These are phyloP conservation scores for Lepiota subincarnata DNA, from an alignment of 768 basidiomycete species.

Conservation along the genomic window DNA sequence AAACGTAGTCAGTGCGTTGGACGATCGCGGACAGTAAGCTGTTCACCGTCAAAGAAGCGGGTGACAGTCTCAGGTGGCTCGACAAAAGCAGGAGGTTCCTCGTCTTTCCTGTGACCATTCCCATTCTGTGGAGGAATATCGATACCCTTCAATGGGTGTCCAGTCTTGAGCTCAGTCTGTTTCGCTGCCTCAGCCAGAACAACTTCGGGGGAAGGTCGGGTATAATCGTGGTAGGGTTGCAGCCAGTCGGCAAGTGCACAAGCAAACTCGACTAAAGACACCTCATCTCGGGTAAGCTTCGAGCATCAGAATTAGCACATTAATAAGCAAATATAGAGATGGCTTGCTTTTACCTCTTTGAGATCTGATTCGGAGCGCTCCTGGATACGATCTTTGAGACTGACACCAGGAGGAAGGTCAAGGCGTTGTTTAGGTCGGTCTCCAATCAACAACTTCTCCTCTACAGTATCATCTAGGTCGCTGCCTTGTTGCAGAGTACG, in stretches of 20 bases:
- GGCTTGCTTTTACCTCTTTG: constrained; percentile 39
- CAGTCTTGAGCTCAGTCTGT: constrained; percentile 66
- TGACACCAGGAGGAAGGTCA: constrained; percentile 43
- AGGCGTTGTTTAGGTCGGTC: constrained; percentile 69
- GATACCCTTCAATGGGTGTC: constrained; percentile 61
- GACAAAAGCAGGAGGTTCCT: constrained; percentile 62
- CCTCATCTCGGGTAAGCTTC: constrained; percentile 68
- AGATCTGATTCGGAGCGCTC: constrained; percentile 46
- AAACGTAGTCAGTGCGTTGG: background rate
- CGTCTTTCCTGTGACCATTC: constrained; percentile 64
- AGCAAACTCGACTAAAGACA: constrained; percentile 53
- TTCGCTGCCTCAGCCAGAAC: constrained; percentile 76
- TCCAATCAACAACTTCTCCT: constrained; percentile 77
- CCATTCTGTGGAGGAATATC: constrained; percentile 43
- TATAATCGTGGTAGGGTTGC: constrained; percentile 68
- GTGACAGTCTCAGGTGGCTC: constrained; percentile 53
- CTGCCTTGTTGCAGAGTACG: constrained; percentile 73
- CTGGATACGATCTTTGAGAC: constrained; percentile 57
- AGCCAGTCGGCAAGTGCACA: constrained; percentile 69
- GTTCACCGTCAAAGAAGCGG: constrained; percentile 61
- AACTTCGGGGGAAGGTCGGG: constrained; percentile 64
- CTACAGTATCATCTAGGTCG: constrained; percentile 75
- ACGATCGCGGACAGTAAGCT: background rate
- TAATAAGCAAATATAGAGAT: constrained; percentile 5
- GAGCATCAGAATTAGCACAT: constrained; percentile 8